phyloP scores from a whole-genome alignment of 2,329 filamentous ascomycete species.

The Exophiala sp. region DNA sequence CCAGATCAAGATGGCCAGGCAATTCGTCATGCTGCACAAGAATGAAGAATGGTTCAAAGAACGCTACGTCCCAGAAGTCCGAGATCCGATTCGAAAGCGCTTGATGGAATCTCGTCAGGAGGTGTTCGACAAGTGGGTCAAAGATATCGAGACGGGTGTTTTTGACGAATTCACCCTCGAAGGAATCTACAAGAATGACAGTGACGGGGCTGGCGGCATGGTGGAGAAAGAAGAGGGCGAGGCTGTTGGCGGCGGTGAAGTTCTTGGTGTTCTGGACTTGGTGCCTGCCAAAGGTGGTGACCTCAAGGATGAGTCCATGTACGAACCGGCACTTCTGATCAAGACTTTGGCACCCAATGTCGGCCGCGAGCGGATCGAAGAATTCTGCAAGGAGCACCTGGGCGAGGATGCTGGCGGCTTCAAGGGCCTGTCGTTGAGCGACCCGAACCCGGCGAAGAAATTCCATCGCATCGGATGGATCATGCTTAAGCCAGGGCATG shows the following conservation, averaged over 20 bases:
- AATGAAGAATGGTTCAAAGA: slow-evolving; percentile 98
- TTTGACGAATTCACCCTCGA: slow-evolving; percentile 96
- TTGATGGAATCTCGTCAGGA: slow-evolving; percentile 73
- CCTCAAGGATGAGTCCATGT: slow-evolving; percentile 78
- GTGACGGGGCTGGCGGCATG: slow-evolving; percentile 75
- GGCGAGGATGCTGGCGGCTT: slow-evolving; percentile 87
- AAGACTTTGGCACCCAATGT: slow-evolving; percentile 97
- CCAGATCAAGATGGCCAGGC: slow-evolving; percentile 69
- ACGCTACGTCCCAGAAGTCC: slow-evolving; percentile 78
- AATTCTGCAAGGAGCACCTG: slow-evolving; percentile 88
- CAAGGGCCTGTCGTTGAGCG: slow-evolving; percentile 91
- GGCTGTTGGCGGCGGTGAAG: slow-evolving; percentile 82
- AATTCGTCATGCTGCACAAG: slow-evolving; percentile 88
- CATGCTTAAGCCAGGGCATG: slow-evolving; percentile 76
- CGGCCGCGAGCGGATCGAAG: slow-evolving; percentile 85
- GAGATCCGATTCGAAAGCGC: slow-evolving; percentile 66
- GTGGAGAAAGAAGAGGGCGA: slow-evolving; percentile 95
- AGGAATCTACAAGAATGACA: slow-evolving; percentile 88
- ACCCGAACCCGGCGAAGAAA: slow-evolving; percentile 93
- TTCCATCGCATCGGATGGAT: slow-evolving; percentile 99
- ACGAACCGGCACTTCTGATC: slow-evolving; percentile 88
- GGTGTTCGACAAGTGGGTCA: slow-evolving; percentile 80
- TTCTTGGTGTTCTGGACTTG: slow-evolving; percentile 84
- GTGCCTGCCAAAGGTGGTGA: slow-evolving; percentile 78
- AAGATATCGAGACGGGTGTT: slow-evolving; percentile 72